Percentiles rank a stretch among this genome's conserved stretches.
Conservation (phyloP, 805 yeast species). For the Yamadazyma laniorum region DNA sequence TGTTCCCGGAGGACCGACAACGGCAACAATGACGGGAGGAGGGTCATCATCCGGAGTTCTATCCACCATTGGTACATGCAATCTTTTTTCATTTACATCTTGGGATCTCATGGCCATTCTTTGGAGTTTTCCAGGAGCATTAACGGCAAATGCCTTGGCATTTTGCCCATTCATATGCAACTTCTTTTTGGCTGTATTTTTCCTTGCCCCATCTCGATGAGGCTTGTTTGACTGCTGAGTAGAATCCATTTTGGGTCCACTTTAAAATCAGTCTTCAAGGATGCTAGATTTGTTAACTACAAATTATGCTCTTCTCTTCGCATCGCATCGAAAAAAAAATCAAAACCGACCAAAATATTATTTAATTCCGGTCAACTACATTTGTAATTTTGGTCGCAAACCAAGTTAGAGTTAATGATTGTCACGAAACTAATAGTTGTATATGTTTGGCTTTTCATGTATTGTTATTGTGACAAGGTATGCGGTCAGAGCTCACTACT, state of each 20-base stretch:
- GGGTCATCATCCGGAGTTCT: constrained; percentile 97
- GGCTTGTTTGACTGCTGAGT: constrained; percentile 71
- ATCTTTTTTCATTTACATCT: constrained; percentile 77
- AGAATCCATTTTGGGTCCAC: constrained; percentile 15
- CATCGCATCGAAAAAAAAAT: constrained; percentile 2
- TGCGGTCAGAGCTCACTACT: constrained; percentile 11
- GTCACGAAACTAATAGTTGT: no score
- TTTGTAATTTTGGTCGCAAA: neutral
- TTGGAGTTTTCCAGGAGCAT: constrained; percentile 78
- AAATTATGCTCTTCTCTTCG: constrained; percentile 1
- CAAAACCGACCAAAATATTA: no score
- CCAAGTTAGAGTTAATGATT: no score
- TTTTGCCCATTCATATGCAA: constrained; percentile 77
- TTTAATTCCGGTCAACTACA: no score
- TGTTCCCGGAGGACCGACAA: constrained; percentile 98
- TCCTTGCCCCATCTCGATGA: constrained; percentile 58
- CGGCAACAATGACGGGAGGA: constrained; percentile 94
- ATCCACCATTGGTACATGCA: constrained; percentile 97
- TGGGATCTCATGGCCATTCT: constrained; percentile 80
- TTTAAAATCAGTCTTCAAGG: no score
- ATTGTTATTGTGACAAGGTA: constrained; percentile 3
- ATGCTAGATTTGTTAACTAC: neutral
- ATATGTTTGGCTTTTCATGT: no score
- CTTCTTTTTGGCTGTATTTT: constrained; percentile 74
- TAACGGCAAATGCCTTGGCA: constrained; percentile 44